Percentiles rank a stretch among this genome's conserved stretches.
phyloP scores from a whole-genome alignment of 306 rosid species.

The Sicyos baderoa region DNA sequence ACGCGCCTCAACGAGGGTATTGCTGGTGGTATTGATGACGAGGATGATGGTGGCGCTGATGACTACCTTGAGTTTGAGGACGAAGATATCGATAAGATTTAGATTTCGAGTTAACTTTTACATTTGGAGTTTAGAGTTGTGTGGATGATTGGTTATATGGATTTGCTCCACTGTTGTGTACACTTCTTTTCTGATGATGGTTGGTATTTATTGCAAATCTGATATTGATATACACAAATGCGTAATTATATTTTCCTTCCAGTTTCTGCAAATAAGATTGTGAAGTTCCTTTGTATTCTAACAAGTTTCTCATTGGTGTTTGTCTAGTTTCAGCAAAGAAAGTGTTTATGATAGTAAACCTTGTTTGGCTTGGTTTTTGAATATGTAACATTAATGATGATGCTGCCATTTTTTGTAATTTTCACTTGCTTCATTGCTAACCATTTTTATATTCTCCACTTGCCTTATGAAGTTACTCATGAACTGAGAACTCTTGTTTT shows the following conservation, averaged over 20 bases:
- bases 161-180: conserved; percentile 11
- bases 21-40: conserved; percentile 46
- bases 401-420: too few species aligned
- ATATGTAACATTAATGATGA: not conserved
- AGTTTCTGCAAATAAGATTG: not conserved
- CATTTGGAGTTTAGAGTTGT: conserved; percentile 9
- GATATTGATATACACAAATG: not conserved
- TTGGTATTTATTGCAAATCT: conserved; percentile 10
- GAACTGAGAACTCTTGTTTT: too few species aligned
- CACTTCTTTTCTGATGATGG: not conserved
- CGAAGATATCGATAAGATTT: conserved; percentile 51
- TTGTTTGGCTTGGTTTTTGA: not conserved
- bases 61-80: conserved; percentile 52
- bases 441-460: too few species aligned
- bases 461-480: too few species aligned
- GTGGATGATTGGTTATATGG: conserved; percentile 10
- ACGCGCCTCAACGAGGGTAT: conserved; percentile 45
- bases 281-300: not conserved
- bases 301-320: not conserved
- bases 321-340: not conserved
- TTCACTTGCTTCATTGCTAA: not conserved
- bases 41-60: conserved; percentile 36
- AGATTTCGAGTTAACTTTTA: conserved; percentile 5
- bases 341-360: not conserved
- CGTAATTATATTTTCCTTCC: not conserved